Evolutionary conservation across 2,329 filamentous ascomycete genomes (phyloP).

Genomic region (Ceratocystis diversiconidia): DNA sequence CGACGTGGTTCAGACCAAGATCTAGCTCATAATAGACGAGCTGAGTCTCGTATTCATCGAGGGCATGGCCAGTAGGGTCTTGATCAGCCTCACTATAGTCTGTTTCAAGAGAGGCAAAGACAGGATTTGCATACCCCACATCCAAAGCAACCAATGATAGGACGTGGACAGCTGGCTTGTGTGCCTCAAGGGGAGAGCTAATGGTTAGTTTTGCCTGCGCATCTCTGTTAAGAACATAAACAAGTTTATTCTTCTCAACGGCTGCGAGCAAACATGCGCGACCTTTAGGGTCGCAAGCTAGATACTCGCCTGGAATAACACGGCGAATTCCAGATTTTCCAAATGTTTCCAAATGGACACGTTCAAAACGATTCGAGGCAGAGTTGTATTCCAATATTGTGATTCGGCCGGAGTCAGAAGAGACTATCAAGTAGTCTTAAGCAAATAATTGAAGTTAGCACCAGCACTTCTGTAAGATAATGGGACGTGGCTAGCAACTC

Average conservation of each 20-base stretch:
- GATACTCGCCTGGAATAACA: constrained; percentile 88
- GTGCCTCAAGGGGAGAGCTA: constrained; percentile 89
- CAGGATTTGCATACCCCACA: constrained; percentile 91
- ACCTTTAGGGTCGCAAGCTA: constrained; percentile 90
- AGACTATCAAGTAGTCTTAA: constrained; percentile 86
- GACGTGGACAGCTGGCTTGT: constrained; percentile 82
- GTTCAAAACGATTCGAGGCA: constrained; percentile 71
- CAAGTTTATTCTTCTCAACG: constrained; percentile 97
- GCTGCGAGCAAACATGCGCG: constrained; percentile 89
- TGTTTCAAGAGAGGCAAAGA: constrained; percentile 88
- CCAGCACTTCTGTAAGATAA: neutral
- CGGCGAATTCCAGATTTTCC: constrained; percentile 91
- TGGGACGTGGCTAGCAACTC: constrained; percentile 1
- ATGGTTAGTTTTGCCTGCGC: constrained; percentile 90
- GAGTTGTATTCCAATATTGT: constrained; percentile 85
- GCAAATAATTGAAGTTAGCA: constrained; percentile 22
- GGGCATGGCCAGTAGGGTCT: constrained; percentile 72
- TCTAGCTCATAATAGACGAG: constrained; percentile 97
- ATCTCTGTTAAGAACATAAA: constrained; percentile 95
- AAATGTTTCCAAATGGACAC: constrained; percentile 91
- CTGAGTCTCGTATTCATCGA: constrained; percentile 70
- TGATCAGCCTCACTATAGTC: constrained; percentile 87
- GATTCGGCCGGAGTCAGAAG: constrained; percentile 89
- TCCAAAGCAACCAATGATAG: constrained; percentile 80
- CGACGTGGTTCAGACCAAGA: constrained; percentile 89